These are phyloP conservation scores for Dothistroma pini DNA, from an alignment of 2,329 filamentous ascomycete genomes.

Conservation along the genomic window DNA sequence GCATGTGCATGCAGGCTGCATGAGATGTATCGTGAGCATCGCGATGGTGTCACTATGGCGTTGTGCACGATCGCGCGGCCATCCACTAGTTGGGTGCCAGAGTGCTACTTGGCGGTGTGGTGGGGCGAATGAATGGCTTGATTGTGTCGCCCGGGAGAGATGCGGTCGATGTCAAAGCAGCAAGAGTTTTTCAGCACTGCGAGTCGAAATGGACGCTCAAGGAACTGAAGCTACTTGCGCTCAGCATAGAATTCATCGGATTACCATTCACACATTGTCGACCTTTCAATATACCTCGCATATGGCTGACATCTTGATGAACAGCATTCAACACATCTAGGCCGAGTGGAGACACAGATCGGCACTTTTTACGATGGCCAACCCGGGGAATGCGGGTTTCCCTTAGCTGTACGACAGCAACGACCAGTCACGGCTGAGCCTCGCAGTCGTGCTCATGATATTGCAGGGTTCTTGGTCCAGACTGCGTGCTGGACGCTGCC, in stretches of 20 bases:
- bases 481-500: not conserved
- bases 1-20: not conserved
- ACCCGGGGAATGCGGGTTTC: not conserved
- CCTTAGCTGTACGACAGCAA: not conserved
- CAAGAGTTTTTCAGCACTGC: too few species aligned
- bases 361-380: not conserved
- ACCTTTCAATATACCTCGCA: too few species aligned
- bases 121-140: not conserved
- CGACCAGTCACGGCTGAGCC: not conserved
- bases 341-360: not conserved
- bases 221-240: too few species aligned
- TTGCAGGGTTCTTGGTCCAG: not conserved
- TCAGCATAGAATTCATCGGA: too few species aligned
- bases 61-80: constrained; percentile 4
- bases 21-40: not conserved
- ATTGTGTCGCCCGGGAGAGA: not conserved
- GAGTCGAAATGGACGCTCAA: too few species aligned
- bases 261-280: too few species aligned
- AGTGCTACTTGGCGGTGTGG: not conserved
- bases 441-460: not conserved
- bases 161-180: too few species aligned
- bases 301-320: too few species aligned
- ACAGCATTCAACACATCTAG: too few species aligned
- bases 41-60: not conserved
- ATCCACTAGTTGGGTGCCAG: not conserved